Evolutionary conservation across 176 grass and related monocot species (phyloP).

Genomic region (Bolboschoenus planiculmis): DNA sequence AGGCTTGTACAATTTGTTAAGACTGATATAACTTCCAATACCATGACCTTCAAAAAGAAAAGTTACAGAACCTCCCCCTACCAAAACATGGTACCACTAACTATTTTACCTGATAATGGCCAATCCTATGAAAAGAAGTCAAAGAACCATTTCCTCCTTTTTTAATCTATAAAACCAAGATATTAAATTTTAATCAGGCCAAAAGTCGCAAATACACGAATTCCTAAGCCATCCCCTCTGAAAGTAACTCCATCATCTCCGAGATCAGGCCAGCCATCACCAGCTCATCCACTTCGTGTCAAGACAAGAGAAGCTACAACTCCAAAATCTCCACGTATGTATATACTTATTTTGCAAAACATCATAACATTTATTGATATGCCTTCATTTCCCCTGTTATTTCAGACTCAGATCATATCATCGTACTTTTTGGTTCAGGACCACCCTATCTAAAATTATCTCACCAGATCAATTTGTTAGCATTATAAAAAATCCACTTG

Average conservation of each 20-base stretch:
- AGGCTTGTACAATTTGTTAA: background rate
- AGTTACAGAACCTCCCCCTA: background rate
- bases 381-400: background rate
- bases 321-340: constrained; percentile 63
- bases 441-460: background rate
- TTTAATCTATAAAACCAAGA: background rate
- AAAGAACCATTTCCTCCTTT: background rate
- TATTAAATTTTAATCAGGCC: constrained; percentile 25
- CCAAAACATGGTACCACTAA: background rate
- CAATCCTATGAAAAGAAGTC: background rate
- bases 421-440: background rate
- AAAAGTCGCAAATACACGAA: constrained; percentile 36
- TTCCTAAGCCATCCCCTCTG: constrained; percentile 33
- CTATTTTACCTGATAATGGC: background rate
- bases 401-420: background rate
- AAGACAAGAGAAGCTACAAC: constrained; percentile 56
- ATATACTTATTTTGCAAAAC: background rate
- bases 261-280: background rate
- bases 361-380: background rate
- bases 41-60: background rate
- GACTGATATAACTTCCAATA: background rate
- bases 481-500: background rate
- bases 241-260: constrained; percentile 35
- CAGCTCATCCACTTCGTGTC: constrained; percentile 31
- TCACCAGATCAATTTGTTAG: background rate